Base-by-base conservation (phyloP, 73 alveolate species). In the Blepharisma stoltei region DNA sequence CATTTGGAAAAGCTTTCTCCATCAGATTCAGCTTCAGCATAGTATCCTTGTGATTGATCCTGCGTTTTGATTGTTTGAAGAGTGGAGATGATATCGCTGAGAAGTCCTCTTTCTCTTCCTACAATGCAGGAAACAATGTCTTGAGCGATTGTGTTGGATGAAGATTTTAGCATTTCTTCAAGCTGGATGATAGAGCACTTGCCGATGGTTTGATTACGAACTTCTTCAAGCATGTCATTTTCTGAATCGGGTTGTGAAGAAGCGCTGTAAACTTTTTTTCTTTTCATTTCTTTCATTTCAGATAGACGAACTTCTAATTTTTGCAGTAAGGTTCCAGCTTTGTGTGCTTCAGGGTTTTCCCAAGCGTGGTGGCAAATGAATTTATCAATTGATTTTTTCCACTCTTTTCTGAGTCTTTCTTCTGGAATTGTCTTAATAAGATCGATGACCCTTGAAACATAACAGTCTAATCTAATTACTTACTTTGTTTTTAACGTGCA, bases 121-220 rank as follows among this genome's bases (percentile, higher is more conserved):
- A 71, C n/a, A 9, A 71, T 7, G 71, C 81, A 45, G 50, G 81
- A 71, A 38, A 71, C 54, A 18, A 71, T 71, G 48, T 71, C 81
- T 18, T 48, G 68, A 11, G 81, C 71, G 44, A 71, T 76, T 8
- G 44, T 4, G 32, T 71, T 71, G 46, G 32, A 27, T 7, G 81
- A 71, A 53, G 73, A 27, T 53, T 45, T 71, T 43, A 71, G 71
- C 81, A 71, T 71, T 6, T 71, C 54, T 45, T 71, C 81, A 8
- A 71, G 46, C 5, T 71, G 71, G 4, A 8, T 55, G 20, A 27
- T 20, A 6, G 38, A 55, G 20, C 44, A 43, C 38, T 20, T 55
- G 14, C 38, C 27, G 27, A 55, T 27, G 1, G 27, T 8, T 20
- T 55, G 20, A 7, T 43, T 8, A 1, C 71, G 0, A 32, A 32